A percentile compares a stretch with the other conserved stretches of the same genome.
These are phyloP conservation scores for Macroventuria anomochaeta DNA, from an alignment of 2,329 filamentous ascomycete genomes.

Conservation along the genomic window DNA sequence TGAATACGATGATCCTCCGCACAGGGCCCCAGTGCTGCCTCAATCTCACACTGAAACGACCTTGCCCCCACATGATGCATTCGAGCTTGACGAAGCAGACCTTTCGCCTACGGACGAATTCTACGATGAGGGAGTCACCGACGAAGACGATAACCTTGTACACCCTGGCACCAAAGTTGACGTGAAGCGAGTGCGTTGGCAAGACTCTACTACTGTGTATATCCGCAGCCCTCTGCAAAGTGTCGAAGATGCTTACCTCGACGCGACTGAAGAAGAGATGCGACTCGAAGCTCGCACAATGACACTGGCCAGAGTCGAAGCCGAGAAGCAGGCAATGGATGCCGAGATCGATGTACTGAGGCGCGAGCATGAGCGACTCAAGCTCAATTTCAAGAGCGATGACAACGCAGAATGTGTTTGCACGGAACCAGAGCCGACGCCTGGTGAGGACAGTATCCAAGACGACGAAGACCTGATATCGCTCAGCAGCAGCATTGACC, in stretches of 20 bases:
- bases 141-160: background rate
- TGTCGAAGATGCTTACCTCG: constrained; percentile 31
- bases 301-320: constrained; percentile 8
- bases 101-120: constrained; percentile 19
- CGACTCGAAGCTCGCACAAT: constrained; percentile 7
- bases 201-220: constrained; percentile 3
- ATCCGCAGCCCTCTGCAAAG: constrained; percentile 30
- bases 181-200: background rate
- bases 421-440: background rate
- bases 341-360: constrained; percentile 11
- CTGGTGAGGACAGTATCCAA: background rate
- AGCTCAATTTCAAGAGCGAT: constrained; percentile 1
- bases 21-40: constrained; percentile 1
- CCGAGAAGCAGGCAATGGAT: constrained; percentile 20
- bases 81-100: constrained; percentile 20
- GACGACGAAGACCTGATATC: constrained; percentile 22
- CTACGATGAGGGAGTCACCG: background rate
- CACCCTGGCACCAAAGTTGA: constrained; percentile 16
- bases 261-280: constrained; percentile 21
- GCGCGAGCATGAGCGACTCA: constrained; percentile 21
- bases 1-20: constrained; percentile 3
- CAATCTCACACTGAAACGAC: constrained; percentile 4
- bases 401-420: background rate
- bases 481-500: constrained; percentile 25
- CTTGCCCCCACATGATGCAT: background rate